Evolutionary conservation across 108 stramenopile species (phyloP).

Genomic region (Cylindrotheca fusiformis): DNA sequence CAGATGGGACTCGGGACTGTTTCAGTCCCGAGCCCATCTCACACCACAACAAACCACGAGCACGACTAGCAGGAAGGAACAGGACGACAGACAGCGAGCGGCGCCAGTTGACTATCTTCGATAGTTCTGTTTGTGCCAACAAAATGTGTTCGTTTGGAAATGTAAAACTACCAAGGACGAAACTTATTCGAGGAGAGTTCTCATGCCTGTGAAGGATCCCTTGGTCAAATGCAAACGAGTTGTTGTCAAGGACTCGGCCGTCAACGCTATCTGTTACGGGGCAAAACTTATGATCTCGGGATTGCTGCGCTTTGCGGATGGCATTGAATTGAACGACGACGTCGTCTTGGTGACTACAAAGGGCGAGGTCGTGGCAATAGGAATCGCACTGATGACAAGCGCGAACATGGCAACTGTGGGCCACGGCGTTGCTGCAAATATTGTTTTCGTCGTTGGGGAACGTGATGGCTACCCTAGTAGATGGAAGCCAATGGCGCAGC

Average conservation of each 20-base stretch:
- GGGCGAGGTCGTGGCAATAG: constrained; percentile 99
- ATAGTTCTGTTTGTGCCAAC: no score
- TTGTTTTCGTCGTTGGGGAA: constrained; percentile 99
- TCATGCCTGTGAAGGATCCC: constrained; percentile 96
- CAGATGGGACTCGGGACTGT: no score
- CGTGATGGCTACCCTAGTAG: constrained; percentile 97
- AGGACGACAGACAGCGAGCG: no score
- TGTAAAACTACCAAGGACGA: constrained; percentile 99
- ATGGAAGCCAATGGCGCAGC: constrained; percentile 98
- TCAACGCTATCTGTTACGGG: constrained; percentile 99
- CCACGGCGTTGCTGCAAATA: constrained; percentile 99
- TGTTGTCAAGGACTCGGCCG: constrained; percentile 99
- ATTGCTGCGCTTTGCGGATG: constrained; percentile 96
- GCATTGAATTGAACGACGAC: constrained; percentile 95
- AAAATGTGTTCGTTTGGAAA: no score
- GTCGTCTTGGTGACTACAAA: constrained; percentile 99
- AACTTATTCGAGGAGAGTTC: constrained; percentile 93
- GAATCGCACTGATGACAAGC: constrained; percentile 99
- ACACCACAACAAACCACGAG: no score
- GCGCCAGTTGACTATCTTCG: no score
- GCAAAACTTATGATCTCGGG: constrained; percentile 99
- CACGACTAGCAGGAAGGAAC: no score
- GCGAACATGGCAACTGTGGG: constrained; percentile 98
- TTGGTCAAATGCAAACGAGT: constrained; percentile 96
- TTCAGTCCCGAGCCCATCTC: no score